phyloP scores from a whole-genome alignment of 2,329 filamentous ascomycete species.

The Colletotrichum abscissum region DNA sequence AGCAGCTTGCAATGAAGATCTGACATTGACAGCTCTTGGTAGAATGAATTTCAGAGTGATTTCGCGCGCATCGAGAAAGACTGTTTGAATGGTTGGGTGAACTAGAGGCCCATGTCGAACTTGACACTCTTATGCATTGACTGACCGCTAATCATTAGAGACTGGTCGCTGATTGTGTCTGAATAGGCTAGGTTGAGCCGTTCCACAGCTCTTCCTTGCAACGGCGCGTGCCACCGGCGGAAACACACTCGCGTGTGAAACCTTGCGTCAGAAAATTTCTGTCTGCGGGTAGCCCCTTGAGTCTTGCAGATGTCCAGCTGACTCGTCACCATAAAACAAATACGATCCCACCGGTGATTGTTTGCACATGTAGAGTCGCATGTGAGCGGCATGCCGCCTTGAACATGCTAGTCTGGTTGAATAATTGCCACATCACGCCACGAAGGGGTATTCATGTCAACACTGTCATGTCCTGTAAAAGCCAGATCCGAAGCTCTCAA shows the following conservation, averaged over 20 bases:
- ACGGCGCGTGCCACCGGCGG: neutral
- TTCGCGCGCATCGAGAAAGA: neutral
- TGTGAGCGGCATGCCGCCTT: neutral
- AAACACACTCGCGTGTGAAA: slow-evolving; percentile 3
- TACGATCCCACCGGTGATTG: neutral
- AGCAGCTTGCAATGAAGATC: neutral
- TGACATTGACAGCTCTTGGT: slow-evolving; percentile 1
- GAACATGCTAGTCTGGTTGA: neutral
- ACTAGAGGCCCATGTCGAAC: neutral
- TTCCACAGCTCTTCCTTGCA: neutral
- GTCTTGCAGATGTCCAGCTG: neutral
- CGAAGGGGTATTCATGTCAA: neutral
- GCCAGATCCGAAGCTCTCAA: neutral
- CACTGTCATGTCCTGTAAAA: neutral
- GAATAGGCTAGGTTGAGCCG: neutral
- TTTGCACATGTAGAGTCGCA: neutral
- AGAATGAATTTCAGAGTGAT: too few species aligned
- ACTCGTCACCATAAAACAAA: neutral
- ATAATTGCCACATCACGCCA: neutral
- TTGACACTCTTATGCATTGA: neutral
- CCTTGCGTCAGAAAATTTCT: neutral
- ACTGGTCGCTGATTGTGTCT: neutral
- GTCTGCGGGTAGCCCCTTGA: neutral
- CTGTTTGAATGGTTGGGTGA: neutral
- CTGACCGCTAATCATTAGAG: too few species aligned